Base-by-base conservation (phyloP, 352 stramenopile species). In the Pythium coloratum region DNA sequence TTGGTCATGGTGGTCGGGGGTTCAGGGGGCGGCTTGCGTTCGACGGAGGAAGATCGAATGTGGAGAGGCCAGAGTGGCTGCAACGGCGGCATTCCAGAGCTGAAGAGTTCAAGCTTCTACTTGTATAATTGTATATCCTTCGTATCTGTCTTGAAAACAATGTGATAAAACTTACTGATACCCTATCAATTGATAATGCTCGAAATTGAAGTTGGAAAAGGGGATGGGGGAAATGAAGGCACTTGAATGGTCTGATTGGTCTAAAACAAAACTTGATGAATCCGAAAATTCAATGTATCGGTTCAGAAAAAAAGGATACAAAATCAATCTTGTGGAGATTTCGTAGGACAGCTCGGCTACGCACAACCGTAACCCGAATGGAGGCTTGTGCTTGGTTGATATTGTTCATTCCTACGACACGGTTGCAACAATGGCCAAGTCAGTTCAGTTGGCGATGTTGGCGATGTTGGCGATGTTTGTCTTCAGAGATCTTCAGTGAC, bases 1-100 rank as follows among this genome's bases (percentile, higher is more conserved):
- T 92, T 91, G 32, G 86, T 71, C 78, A 85, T 86, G 36, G 26
- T 62, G 38, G 33, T 26, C 10, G 61, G 10, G 50, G 26, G 33
- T 14, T 55, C n/a, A n/a, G n/a, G n/a, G n/a, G n/a, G n/a, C n/a
- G 47, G 44, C 46, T 64, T 51, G 47, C 2, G 59, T 36, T 46
- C n/a, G 50, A 56, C 33, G 49, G 9, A 40, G 59, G 24, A 51
- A 59, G 56, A 57, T 53, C 59, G 47, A 66, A 53, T 59, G 32
- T 66, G 59, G 28, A 6, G 50, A 56, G 50, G 20, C 6, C 44
- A 1, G 18, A 16, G n/a, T 5, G 46, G 18, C 46, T 53, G 46
- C 46, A 53, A 53, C 46, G 46, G 46, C 46, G 46, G 46, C 18
- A 53, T 53, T 53, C 20, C 18, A 49, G 0, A 9, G 42, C 13